phyloP scores from a whole-genome alignment of 1,139 yeast genomes.

The Petasospora fabianii region DNA sequence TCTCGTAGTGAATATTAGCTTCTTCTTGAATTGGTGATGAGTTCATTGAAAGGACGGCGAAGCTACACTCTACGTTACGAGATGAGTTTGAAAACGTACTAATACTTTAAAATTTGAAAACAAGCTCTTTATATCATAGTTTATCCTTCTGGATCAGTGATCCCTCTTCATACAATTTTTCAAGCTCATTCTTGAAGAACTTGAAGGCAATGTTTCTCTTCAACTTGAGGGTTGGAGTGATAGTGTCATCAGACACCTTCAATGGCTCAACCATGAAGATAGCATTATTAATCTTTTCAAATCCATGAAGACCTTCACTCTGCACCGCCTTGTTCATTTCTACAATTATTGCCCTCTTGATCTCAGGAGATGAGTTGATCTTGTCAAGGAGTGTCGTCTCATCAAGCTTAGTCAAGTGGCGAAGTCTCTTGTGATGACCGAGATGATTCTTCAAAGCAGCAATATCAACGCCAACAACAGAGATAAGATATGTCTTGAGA shows the following conservation, averaged over 20 bases:
- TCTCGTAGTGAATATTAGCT: too few species aligned
- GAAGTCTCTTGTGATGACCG: slow-evolving; percentile 5
- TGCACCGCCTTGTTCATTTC: slow-evolving; percentile 31
- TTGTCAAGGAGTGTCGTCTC: slow-evolving; percentile 19
- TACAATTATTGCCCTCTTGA: slow-evolving; percentile 31
- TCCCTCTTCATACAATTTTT: slow-evolving; percentile 51
- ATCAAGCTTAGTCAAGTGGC: slow-evolving; percentile 7
- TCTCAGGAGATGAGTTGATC: slow-evolving; percentile 25
- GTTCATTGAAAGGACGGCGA: too few species aligned
- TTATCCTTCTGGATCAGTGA: slow-evolving; percentile 8
- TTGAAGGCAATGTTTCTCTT: slow-evolving; percentile 46
- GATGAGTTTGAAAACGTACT: too few species aligned
- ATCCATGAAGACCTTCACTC: slow-evolving; percentile 27
- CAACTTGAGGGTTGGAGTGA: slow-evolving; percentile 53
- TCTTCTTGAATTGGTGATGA: too few species aligned
- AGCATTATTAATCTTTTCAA: slow-evolving; percentile 47
- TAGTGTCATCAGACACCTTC: slow-evolving; percentile 43
- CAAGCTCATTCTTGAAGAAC: slow-evolving; percentile 40
- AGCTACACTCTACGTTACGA: too few species aligned
- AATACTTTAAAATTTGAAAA: too few species aligned
- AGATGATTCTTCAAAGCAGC: slow-evolving; percentile 14
- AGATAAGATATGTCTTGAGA: slow-evolving; percentile 41
- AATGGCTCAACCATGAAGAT: slow-evolving; percentile 43
- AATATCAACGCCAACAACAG: slow-evolving; percentile 43
- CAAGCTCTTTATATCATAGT: slow-evolving; percentile 11